Evolutionary conservation across 1,284 basidiomycete genomes (phyloP).

Genomic region (Sanghuangporus sanghuang): DNA sequence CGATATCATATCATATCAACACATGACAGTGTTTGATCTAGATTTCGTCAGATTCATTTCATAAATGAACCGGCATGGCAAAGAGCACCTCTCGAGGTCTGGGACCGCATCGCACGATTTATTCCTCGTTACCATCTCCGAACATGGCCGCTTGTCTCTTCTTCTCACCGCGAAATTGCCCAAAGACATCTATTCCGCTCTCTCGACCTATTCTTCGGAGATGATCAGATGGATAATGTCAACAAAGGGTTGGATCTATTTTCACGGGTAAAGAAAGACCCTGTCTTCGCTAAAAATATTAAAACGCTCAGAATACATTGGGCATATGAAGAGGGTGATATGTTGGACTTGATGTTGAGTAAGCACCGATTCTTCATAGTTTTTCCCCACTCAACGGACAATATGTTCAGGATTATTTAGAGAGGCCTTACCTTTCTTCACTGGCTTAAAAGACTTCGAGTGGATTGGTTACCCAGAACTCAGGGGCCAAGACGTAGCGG

Average conservation of each 20-base stretch:
- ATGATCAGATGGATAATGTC: conserved; percentile 48
- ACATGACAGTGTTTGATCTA: background rate
- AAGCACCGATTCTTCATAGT: conserved; percentile 22
- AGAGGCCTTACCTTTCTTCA: conserved; percentile 55
- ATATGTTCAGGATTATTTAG: conserved; percentile 45
- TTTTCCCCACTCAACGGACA: background rate
- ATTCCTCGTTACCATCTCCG: conserved; percentile 61
- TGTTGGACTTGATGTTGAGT: conserved; percentile 59
- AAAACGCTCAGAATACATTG: conserved; percentile 57
- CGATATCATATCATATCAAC: background rate
- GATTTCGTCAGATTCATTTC: conserved; percentile 40
- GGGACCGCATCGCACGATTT: conserved; percentile 56
- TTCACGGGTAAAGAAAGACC: conserved; percentile 55
- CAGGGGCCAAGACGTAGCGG: conserved; percentile 54
- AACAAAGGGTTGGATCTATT: conserved; percentile 59
- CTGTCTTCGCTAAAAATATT: conserved; percentile 49
- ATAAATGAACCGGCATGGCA: conserved; percentile 50
- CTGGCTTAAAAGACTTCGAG: conserved; percentile 53
- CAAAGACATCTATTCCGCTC: conserved; percentile 58
- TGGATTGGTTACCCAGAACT: conserved; percentile 70
- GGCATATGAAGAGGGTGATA: conserved; percentile 61
- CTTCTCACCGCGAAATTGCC: conserved; percentile 58
- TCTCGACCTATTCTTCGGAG: conserved; percentile 58
- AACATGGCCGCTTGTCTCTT: conserved; percentile 57
- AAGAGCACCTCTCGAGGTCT: conserved; percentile 56